Evolutionary conservation across 1,139 yeast genomes (phyloP).

Genomic region (Lizanozyma gosingica): DNA sequence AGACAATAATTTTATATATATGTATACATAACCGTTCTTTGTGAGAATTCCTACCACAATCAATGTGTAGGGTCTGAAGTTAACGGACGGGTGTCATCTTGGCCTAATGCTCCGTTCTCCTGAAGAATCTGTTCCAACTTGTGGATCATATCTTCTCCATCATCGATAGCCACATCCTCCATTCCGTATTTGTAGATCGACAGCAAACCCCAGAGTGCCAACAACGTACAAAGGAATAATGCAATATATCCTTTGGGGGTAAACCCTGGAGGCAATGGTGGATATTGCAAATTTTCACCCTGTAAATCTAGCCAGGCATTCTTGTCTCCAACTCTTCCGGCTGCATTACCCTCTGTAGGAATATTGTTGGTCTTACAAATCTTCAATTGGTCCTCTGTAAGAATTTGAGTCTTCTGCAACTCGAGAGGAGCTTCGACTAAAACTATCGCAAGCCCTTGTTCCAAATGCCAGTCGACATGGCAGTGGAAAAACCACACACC

Average conservation of each 20-base stretch:
- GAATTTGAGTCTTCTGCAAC: conserved; percentile 29
- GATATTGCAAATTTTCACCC: conserved; percentile 48
- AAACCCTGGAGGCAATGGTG: conserved; percentile 58
- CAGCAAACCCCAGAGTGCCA: conserved; percentile 49
- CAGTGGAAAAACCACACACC: conserved; percentile 84
- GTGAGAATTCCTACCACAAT: no score
- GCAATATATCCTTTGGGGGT: conserved; percentile 64
- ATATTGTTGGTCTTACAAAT: conserved; percentile 40
- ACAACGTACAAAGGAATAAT: conserved; percentile 43
- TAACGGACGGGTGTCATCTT: neutral
- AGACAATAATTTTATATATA: no score
- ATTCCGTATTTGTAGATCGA: conserved; percentile 54
- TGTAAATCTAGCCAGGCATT: conserved; percentile 38
- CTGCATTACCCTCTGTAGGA: conserved; percentile 58
- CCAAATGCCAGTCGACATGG: conserved; percentile 75
- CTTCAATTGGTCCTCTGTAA: conserved; percentile 32
- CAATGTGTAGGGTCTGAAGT: conserved; percentile 5
- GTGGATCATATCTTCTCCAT: conserved; percentile 28
- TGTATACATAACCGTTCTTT: no score
- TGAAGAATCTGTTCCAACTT: conserved; percentile 27
- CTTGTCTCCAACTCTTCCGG: conserved; percentile 39
- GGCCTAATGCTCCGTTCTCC: conserved; percentile 13
- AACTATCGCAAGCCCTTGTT: conserved; percentile 65
- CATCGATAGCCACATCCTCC: conserved; percentile 45
- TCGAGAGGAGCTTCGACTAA: conserved; percentile 57